Conservation (phyloP, 176 grass and related monocot genomes). For the Avena eriantha region DNA sequence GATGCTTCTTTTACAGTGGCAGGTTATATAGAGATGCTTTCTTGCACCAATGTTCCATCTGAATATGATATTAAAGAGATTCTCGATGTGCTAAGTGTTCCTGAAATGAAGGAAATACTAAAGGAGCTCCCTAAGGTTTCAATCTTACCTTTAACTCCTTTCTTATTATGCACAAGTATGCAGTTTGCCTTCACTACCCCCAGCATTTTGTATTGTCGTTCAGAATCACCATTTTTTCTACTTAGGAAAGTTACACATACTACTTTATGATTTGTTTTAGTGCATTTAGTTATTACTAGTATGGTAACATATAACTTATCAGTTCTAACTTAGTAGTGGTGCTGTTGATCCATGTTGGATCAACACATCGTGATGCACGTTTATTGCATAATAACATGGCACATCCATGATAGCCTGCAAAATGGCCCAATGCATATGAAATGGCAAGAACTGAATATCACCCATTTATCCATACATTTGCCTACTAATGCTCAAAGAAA, state of each 20-base stretch:
- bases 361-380: constrained; percentile 6
- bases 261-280: neutral
- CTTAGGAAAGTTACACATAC: neutral
- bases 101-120: constrained; percentile 81
- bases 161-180: neutral
- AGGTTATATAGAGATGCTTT: constrained; percentile 74
- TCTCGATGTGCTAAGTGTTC: constrained; percentile 77
- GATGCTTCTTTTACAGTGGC: constrained; percentile 63
- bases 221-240: constrained; percentile 38
- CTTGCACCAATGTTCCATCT: constrained; percentile 48
- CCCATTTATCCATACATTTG: neutral
- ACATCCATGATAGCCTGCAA: constrained; percentile 4
- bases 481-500: neutral
- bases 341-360: constrained; percentile 21
- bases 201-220: neutral
- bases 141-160: constrained; percentile 35
- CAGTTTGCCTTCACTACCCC: neutral
- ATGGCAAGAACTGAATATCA: neutral
- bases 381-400: constrained; percentile 21
- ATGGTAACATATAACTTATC: neutral
- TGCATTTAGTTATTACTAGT: neutral
- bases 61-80: constrained; percentile 74
- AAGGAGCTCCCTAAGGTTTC: constrained; percentile 72
- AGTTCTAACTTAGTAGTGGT: neutral
- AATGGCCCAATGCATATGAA: constrained; percentile 19